Conservation (phyloP, 2,329 filamentous ascomycete species). For the Calonectria henricotiae region DNA sequence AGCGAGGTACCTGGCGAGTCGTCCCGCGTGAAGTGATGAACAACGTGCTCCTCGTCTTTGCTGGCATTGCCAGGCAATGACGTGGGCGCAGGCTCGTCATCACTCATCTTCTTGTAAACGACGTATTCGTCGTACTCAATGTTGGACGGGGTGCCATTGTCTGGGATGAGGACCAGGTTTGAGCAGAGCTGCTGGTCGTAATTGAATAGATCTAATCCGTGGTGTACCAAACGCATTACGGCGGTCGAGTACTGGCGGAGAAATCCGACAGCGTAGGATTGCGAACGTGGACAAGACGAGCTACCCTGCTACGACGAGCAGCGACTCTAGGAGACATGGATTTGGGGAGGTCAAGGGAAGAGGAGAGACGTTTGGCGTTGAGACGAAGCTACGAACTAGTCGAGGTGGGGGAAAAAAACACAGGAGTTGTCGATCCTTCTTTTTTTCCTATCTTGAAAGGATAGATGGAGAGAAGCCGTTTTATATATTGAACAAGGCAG, state of each 20-base stretch:
- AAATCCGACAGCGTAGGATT: slow-evolving; percentile 49
- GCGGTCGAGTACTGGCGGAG: slow-evolving; percentile 48
- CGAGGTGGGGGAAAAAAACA: not conserved
- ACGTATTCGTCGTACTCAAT: slow-evolving; percentile 61
- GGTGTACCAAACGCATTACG: slow-evolving; percentile 51
- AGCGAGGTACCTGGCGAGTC: slow-evolving; percentile 54
- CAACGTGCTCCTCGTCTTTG: slow-evolving; percentile 51
- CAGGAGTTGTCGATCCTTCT: slow-evolving; percentile 11
- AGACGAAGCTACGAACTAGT: not conserved
- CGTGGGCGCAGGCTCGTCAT: slow-evolving; percentile 39
- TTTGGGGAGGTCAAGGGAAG: slow-evolving; percentile 18
- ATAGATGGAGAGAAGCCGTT: not conserved
- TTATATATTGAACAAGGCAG: slow-evolving; percentile 3
- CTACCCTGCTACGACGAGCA: slow-evolving; percentile 48
- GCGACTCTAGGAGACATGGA: slow-evolving; percentile 49
- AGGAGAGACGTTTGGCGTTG: not conserved
- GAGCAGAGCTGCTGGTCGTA: slow-evolving; percentile 57
- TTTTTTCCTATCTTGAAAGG: not conserved
- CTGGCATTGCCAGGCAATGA: slow-evolving; percentile 28
- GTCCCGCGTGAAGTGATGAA: slow-evolving; percentile 57
- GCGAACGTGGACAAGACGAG: slow-evolving; percentile 45
- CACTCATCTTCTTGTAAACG: slow-evolving; percentile 53
- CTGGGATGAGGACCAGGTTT: slow-evolving; percentile 56
- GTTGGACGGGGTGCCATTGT: slow-evolving; percentile 53
- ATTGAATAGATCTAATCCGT: slow-evolving; percentile 58